These are phyloP conservation scores for Colletotrichum tropicicola DNA, from an alignment of 2,329 filamentous ascomycete genomes.

Conservation along the genomic window DNA sequence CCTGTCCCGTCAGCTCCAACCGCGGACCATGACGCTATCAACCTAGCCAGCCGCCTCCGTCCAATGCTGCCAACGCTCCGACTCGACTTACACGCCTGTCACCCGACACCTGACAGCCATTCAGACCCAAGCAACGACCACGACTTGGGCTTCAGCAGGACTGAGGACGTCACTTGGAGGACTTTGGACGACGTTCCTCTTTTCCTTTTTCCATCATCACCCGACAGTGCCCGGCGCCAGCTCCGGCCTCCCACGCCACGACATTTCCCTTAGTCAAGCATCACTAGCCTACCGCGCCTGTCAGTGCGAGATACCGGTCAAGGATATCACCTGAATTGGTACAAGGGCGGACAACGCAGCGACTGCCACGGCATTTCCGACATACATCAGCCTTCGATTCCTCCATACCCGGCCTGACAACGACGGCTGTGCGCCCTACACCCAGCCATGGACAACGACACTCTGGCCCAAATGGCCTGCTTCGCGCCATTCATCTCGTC, in stretches of 20 bases:
- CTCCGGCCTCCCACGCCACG: neutral
- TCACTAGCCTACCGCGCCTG: neutral
- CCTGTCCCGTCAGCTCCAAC: neutral
- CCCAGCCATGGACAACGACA: slow-evolving; percentile 9
- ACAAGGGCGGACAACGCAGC: neutral
- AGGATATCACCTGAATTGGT: neutral
- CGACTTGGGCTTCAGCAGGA: slow-evolving; percentile 21
- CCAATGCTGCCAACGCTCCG: neutral
- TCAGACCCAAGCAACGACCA: neutral
- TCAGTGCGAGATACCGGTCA: neutral
- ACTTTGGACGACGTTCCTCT: neutral
- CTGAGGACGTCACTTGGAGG: slow-evolving; percentile 10
- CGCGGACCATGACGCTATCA: slow-evolving; percentile 22
- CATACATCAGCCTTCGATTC: neutral
- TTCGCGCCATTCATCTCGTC: slow-evolving; percentile 75
- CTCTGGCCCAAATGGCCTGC: slow-evolving; percentile 51
- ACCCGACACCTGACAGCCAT: neutral
- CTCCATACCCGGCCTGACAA: neutral
- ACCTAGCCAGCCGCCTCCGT: slow-evolving; percentile 11
- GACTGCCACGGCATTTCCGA: neutral
- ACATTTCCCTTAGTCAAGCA: neutral
- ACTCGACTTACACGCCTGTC: slow-evolving; percentile 9
- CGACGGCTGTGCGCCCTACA: too few species aligned
- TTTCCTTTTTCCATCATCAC: neutral
- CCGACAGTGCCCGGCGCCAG: neutral